Evolutionary conservation across 2,329 filamentous ascomycete species (phyloP).

Genomic region (Penicillium sp.): DNA sequence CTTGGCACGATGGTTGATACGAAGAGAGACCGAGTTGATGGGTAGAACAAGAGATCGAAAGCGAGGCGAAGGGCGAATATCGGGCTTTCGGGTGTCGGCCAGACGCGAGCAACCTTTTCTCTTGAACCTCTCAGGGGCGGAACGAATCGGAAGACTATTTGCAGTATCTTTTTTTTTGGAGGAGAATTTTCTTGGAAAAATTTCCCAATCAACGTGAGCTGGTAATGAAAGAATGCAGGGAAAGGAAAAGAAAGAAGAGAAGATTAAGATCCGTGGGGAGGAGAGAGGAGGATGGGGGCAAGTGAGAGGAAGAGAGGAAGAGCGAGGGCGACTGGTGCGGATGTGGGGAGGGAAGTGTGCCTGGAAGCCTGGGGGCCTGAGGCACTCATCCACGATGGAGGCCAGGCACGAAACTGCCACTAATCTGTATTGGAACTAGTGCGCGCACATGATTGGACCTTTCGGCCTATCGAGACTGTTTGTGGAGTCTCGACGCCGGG

Average conservation of each 20-base stretch:
- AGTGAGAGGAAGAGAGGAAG: slow-evolving; percentile 28
- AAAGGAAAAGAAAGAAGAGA: slow-evolving; percentile 35
- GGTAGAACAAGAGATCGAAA: slow-evolving; percentile 1
- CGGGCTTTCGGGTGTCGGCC: slow-evolving; percentile 21
- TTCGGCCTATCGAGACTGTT: neutral
- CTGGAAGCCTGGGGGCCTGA: slow-evolving; percentile 17
- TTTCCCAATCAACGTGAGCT: slow-evolving; percentile 30
- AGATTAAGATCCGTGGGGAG: slow-evolving; percentile 27
- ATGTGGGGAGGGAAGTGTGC: slow-evolving; percentile 24
- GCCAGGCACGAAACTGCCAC: slow-evolving; percentile 1
- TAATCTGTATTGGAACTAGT: slow-evolving; percentile 10
- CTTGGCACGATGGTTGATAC: neutral
- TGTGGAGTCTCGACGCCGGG: neutral
- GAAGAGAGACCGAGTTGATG: neutral
- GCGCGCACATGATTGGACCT: neutral
- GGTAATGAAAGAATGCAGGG: slow-evolving; percentile 37
- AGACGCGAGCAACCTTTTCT: slow-evolving; percentile 27
- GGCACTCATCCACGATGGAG: slow-evolving; percentile 8
- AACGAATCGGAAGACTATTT: slow-evolving; percentile 31
- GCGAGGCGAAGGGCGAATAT: slow-evolving; percentile 16
- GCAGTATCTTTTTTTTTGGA: slow-evolving; percentile 26
- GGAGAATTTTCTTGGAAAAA: slow-evolving; percentile 24
- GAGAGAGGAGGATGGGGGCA: slow-evolving; percentile 20
- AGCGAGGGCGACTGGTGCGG: slow-evolving; percentile 24
- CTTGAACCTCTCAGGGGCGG: slow-evolving; percentile 28